Evolutionary conservation across 192 early-diverging fungal species (phyloP).

Genomic region (Gaertneriomyces sp.): DNA sequence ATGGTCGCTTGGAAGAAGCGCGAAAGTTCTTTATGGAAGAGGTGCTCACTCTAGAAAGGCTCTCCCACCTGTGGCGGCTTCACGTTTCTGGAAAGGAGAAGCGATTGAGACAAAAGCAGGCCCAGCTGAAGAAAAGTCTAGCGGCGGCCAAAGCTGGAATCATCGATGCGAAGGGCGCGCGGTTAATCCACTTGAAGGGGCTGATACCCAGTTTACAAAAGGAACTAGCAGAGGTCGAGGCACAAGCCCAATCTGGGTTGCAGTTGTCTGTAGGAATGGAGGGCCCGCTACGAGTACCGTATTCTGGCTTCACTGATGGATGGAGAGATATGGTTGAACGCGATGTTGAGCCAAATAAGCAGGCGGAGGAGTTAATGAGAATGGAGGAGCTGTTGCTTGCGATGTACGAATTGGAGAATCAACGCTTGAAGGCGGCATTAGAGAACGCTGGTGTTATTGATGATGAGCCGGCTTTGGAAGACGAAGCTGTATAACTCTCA

Average conservation of each 20-base stretch:
- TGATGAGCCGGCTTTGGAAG: too few species aligned
- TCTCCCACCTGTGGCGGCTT: constrained; percentile 3
- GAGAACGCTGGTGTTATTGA: too few species aligned
- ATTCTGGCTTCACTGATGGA: constrained; percentile 9
- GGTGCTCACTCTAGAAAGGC: constrained; percentile 3
- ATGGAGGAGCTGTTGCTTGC: constrained; percentile 12
- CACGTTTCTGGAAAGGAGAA: constrained; percentile 9
- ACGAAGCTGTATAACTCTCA: too few species aligned
- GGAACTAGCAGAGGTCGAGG: too few species aligned
- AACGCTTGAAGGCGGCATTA: neutral
- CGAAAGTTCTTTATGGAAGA: constrained; percentile 6
- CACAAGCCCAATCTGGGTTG: too few species aligned
- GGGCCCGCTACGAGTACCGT: constrained; percentile 9
- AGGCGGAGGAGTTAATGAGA: constrained; percentile 16
- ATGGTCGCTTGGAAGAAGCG: neutral
- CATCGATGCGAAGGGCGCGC: too few species aligned
- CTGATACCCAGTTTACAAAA: too few species aligned
- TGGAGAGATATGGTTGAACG: constrained; percentile 14
- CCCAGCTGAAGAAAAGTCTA: neutral
- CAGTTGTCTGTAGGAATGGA: constrained; percentile 8
- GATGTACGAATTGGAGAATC: constrained; percentile 5
- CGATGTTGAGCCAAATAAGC: neutral
- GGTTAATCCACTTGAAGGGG: too few species aligned
- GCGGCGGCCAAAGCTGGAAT: too few species aligned
- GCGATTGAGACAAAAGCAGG: neutral